A percentile compares a stretch with the other conserved stretches of the same genome.
Conservation (phyloP, 2,329 filamentous ascomycete species). For the Neonectria sp. region DNA sequence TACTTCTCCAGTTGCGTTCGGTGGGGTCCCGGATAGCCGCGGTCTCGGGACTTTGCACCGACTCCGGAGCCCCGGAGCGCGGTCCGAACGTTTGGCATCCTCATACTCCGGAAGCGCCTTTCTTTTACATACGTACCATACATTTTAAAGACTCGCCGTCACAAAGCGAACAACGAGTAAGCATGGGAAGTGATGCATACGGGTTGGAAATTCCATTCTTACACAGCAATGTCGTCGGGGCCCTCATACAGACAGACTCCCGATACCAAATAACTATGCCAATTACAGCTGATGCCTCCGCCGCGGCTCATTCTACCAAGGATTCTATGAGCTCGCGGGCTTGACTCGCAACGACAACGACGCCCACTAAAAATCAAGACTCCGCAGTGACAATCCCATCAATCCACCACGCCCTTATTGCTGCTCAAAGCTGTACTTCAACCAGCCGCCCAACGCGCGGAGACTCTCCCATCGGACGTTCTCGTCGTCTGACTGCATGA, state of each 20-base stretch:
- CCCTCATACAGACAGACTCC: slow-evolving; percentile 29
- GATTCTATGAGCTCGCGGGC: slow-evolving; percentile 40
- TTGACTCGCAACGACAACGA: slow-evolving; percentile 38
- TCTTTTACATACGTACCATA: not conserved
- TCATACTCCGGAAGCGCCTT: not conserved
- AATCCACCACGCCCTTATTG: slow-evolving; percentile 37
- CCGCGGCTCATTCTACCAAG: slow-evolving; percentile 45
- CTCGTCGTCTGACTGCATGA: slow-evolving; percentile 93
- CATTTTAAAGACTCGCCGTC: not conserved
- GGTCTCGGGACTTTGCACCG: slow-evolving; percentile 39
- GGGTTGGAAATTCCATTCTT: slow-evolving; percentile 27
- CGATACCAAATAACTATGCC: slow-evolving; percentile 49
- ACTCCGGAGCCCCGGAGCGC: slow-evolving; percentile 38
- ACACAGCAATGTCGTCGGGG: slow-evolving; percentile 36
- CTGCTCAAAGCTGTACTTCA: slow-evolving; percentile 75
- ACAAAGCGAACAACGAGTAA: not conserved
- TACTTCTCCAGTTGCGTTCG: slow-evolving; percentile 23
- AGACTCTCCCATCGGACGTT: slow-evolving; percentile 93
- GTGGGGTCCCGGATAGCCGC: slow-evolving; percentile 37
- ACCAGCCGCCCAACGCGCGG: slow-evolving; percentile 80
- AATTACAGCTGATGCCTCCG: slow-evolving; percentile 49
- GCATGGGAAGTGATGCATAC: not conserved
- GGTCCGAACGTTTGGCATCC: slow-evolving; percentile 42
- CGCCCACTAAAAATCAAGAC: slow-evolving; percentile 44
- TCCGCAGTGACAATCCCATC: slow-evolving; percentile 34